phyloP scores from a whole-genome alignment of 495 filamentous ascomycete genomes.

The Xylaria cubensis region DNA sequence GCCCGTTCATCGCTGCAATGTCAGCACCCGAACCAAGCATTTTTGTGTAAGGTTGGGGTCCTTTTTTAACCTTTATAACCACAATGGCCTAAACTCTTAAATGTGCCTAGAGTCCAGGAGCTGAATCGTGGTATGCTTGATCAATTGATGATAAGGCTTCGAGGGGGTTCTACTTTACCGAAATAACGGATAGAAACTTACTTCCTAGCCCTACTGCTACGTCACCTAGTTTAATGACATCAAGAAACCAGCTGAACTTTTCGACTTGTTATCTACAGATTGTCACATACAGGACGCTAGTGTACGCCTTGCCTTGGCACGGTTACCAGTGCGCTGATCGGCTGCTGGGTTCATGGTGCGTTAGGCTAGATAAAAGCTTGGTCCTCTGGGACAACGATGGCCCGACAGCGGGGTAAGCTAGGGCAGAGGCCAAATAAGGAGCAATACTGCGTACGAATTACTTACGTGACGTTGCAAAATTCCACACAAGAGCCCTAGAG shows the following conservation, averaged over 20 bases:
- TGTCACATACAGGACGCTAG: constrained; percentile 1
- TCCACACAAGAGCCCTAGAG: neutral
- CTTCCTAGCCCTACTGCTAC: neutral
- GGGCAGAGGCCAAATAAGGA: neutral
- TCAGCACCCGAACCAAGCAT: neutral
- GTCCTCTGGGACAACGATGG: neutral
- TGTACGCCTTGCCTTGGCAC: constrained; percentile 2
- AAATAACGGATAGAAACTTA: neutral
- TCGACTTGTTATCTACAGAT: neutral
- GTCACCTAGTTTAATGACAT: constrained; percentile 6
- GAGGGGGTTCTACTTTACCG: neutral
- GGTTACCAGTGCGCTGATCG: neutral
- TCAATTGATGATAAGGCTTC: neutral
- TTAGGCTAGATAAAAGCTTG: constrained; percentile 8
- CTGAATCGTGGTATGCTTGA: neutral
- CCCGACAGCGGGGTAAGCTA: constrained; percentile 13
- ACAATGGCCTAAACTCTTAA: neutral
- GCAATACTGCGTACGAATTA: too few relatives aligned
- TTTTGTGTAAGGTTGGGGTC: neutral
- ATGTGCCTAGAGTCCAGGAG: neutral
- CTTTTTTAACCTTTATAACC: neutral
- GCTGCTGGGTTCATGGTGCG: neutral
- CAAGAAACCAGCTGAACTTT: neutral
- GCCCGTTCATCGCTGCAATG: neutral
- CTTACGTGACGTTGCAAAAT: constrained; percentile 3